phyloP scores from a whole-genome alignment of 2,329 filamentous ascomycete genomes.

The Trichoderma sp. region DNA sequence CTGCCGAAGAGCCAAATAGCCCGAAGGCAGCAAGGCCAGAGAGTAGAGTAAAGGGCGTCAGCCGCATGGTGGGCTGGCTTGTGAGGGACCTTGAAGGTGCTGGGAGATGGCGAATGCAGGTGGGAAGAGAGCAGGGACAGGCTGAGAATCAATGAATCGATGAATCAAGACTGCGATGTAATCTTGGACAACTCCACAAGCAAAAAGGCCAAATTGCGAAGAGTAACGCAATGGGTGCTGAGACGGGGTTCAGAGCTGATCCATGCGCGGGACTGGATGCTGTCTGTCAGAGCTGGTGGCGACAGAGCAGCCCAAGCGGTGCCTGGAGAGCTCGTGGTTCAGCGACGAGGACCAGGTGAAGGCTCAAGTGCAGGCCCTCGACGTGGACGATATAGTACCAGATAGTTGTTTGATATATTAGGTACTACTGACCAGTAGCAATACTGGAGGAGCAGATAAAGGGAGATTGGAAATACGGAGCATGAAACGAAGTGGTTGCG shows the following conservation, averaged over 20 bases:
- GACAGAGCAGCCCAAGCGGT: constrained; percentile 7
- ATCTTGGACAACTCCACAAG: neutral
- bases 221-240: neutral
- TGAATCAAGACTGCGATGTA: neutral
- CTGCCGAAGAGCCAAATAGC: constrained; percentile 19
- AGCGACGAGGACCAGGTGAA: neutral
- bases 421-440: neutral
- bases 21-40: constrained; percentile 40
- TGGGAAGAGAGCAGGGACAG: neutral
- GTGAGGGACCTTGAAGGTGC: neutral
- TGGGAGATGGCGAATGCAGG: neutral
- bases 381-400: neutral
- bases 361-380: neutral
- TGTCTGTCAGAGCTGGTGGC: neutral
- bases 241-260: constrained; percentile 1
- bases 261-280: constrained; percentile 12
- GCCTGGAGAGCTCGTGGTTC: constrained; percentile 1
- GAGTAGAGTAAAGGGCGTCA: constrained; percentile 45
- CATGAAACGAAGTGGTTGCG: constrained; percentile 18
- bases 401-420: neutral
- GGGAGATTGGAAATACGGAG: constrained; percentile 21
- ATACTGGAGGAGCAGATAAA: neutral
- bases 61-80: constrained; percentile 32
- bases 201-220: neutral
- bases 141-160: neutral